Evolutionary conservation across 1,139 yeast genomes (phyloP).

Genomic region (Keqinozyma sinolaborantium): DNA sequence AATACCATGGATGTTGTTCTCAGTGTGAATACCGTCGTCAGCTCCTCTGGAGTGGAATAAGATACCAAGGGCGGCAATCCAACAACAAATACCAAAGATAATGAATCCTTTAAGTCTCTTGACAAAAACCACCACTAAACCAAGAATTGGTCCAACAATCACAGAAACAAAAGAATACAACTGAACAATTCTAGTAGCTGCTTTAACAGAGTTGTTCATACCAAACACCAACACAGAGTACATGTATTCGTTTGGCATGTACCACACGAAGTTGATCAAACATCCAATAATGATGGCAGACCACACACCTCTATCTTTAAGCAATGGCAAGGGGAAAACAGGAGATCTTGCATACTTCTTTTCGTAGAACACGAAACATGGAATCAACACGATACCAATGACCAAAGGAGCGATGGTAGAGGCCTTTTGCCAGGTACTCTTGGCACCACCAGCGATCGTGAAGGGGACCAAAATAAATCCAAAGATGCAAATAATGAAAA

Average conservation of each 20-base stretch:
- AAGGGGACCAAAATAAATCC: conserved; percentile 56
- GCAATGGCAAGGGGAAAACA: conserved; percentile 51
- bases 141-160: conserved; percentile 57
- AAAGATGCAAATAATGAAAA: conserved; percentile 45
- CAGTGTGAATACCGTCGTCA: conserved; percentile 29
- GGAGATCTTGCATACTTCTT: conserved; percentile 48
- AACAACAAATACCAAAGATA: conserved; percentile 49
- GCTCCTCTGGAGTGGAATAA: conserved; percentile 57
- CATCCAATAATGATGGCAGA: conserved; percentile 50
- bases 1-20: conserved; percentile 43
- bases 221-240: conserved; percentile 64
- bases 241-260: conserved; percentile 67
- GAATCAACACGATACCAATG: conserved; percentile 56
- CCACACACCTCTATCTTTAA: conserved; percentile 63
- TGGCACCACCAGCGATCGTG: conserved; percentile 56
- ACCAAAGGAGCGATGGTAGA: conserved; percentile 61
- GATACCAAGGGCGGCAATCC: conserved; percentile 60
- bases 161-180: conserved; percentile 64
- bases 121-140: conserved; percentile 48
- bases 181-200: conserved; percentile 66
- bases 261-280: conserved; percentile 55
- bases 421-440: conserved; percentile 48
- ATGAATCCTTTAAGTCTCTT: conserved; percentile 60
- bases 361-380: conserved; percentile 57
- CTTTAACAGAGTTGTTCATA: conserved; percentile 50